These are phyloP conservation scores for Fragaria ananassa DNA, from an alignment of 306 rosid species.

Conservation along the genomic window DNA sequence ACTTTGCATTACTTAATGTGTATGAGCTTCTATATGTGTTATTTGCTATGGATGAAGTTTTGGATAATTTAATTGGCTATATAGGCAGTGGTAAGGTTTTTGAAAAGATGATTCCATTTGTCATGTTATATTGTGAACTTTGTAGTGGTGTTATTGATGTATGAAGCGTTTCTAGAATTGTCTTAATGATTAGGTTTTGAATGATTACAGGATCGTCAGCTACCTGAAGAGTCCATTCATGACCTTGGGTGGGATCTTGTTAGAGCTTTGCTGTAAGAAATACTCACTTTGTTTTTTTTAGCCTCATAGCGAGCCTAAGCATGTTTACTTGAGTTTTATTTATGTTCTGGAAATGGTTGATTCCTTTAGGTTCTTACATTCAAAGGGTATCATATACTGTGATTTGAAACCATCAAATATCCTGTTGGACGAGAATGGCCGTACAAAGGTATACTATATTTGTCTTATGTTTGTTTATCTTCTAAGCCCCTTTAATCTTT, in stretches of 20 bases:
- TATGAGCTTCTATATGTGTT: neutral
- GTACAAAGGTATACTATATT: constrained; percentile 55
- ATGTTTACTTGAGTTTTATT: constrained; percentile 24
- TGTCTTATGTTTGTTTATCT: neutral
- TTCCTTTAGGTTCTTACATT: constrained; percentile 71
- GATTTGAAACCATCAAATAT: constrained; percentile 96
- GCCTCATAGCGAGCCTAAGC: constrained; percentile 6
- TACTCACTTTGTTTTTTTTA: constrained; percentile 22
- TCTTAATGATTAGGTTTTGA: constrained; percentile 20
- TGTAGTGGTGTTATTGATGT: neutral
- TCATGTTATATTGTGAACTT: neutral
- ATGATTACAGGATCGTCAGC: constrained; percentile 67
- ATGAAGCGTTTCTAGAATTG: constrained; percentile 13
- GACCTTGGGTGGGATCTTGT: constrained; percentile 69
- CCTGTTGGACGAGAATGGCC: constrained; percentile 86
- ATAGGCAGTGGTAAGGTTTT: neutral
- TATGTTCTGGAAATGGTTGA: constrained; percentile 22
- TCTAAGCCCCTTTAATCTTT: neutral
- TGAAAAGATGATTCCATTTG: neutral
- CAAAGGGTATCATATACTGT: constrained; percentile 84
- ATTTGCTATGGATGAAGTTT: neutral
- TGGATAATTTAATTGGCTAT: neutral
- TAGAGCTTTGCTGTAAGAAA: constrained; percentile 71
- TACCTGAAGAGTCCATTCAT: constrained; percentile 90
- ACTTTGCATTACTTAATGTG: neutral